A percentile compares a stretch with the other conserved stretches of the same genome.
Evolutionary conservation across 2,329 filamentous ascomycete species (phyloP).

Genomic region (Leptoxyphium fumago): DNA sequence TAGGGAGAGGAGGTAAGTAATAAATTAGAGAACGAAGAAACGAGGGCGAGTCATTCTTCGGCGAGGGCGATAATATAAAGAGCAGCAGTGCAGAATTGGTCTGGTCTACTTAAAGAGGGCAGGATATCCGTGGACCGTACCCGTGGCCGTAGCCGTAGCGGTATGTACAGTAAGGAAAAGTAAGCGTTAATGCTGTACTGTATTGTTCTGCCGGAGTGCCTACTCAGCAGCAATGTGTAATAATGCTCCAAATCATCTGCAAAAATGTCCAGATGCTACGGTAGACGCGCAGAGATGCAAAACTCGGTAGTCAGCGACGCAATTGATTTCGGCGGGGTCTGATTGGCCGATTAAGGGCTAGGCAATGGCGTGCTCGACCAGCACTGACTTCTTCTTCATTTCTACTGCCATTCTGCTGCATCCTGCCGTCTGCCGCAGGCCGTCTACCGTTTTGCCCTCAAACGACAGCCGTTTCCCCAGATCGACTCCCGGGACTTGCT

Average conservation of each 20-base stretch:
- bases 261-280: too few species aligned
- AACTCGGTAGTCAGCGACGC: not conserved
- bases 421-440: not conserved
- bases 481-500: not conserved
- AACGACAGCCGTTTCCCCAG: not conserved
- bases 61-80: not conserved
- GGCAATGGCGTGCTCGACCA: not conserved
- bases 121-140: not conserved
- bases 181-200: not conserved
- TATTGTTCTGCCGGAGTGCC: not conserved
- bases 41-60: too few species aligned
- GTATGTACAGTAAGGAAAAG: too few species aligned
- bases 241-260: too few species aligned
- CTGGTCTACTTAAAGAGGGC: not conserved
- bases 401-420: too few species aligned
- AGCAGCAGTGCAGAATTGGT: not conserved
- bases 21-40: not conserved
- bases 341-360: not conserved
- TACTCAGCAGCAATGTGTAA: not conserved
- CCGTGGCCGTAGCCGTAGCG: too few species aligned
- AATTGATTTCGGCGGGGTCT: not conserved
- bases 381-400: too few species aligned
- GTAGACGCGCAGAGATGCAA: too few species aligned
- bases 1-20: not conserved
- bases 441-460: not conserved